Evolutionary conservation across 2,329 filamentous ascomycete species (phyloP).

Genomic region (Penicillium sp.): DNA sequence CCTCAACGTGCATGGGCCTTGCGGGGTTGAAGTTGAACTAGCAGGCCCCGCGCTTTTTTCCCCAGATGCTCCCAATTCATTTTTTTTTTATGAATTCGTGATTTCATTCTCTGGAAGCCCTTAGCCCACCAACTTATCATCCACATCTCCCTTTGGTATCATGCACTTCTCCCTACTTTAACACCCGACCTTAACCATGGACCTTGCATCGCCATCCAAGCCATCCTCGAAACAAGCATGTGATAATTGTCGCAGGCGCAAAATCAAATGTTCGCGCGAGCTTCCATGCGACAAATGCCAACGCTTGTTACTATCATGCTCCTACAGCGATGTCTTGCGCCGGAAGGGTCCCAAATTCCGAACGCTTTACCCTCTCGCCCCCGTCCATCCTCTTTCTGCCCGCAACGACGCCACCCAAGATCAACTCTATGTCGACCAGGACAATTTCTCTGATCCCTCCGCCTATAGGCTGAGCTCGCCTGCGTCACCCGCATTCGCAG

Average conservation of each 20-base stretch:
- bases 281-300: slow-evolving; percentile 48
- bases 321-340: slow-evolving; percentile 44
- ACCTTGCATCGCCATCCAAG: slow-evolving; percentile 24
- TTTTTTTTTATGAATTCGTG: not conserved
- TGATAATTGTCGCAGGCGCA: slow-evolving; percentile 47
- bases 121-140: not conserved
- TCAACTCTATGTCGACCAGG: slow-evolving; percentile 25
- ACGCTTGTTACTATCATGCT: slow-evolving; percentile 42
- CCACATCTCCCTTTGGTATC: not conserved
- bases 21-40: slow-evolving; percentile 15
- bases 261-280: slow-evolving; percentile 48
- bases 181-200: slow-evolving; percentile 22
- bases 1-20: slow-evolving; percentile 19
- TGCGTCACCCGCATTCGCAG: slow-evolving; percentile 29
- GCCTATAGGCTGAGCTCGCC: slow-evolving; percentile 31
- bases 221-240: slow-evolving; percentile 42
- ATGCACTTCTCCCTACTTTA: not conserved
- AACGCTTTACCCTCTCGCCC: slow-evolving; percentile 43
- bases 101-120: not conserved
- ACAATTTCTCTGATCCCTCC: slow-evolving; percentile 21
- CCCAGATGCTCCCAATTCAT: slow-evolving; percentile 18
- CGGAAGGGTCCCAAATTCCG: slow-evolving; percentile 47
- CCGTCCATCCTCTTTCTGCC: slow-evolving; percentile 38
- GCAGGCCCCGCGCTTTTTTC: slow-evolving; percentile 17
- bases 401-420: slow-evolving; percentile 20